Evolutionary conservation across 2,329 filamentous ascomycete genomes (phyloP).

Genomic region (Penicillium digitatum): DNA sequence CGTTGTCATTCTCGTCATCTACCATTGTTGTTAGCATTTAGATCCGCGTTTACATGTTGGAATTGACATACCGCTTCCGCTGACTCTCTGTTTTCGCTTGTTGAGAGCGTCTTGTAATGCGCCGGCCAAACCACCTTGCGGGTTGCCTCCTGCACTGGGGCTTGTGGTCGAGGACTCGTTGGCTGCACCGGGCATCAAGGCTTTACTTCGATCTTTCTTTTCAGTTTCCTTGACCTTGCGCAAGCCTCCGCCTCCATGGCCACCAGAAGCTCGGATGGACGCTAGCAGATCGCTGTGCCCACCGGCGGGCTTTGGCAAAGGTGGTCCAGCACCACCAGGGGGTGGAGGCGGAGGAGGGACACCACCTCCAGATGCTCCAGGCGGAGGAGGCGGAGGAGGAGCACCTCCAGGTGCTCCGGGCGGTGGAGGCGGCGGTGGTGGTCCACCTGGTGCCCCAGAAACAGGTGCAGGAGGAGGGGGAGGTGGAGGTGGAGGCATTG

Average conservation of each 20-base stretch:
- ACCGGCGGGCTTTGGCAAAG: slow-evolving; percentile 41
- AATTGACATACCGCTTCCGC: slow-evolving; percentile 76
- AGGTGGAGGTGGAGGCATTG: slow-evolving; percentile 21
- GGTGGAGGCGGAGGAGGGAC: slow-evolving; percentile 52
- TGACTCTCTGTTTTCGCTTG: slow-evolving; percentile 89
- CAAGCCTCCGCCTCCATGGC: slow-evolving; percentile 47
- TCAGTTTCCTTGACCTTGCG: slow-evolving; percentile 46
- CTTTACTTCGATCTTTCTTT: slow-evolving; percentile 46
- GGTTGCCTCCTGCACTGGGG: slow-evolving; percentile 50
- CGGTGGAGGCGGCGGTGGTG: slow-evolving; percentile 48
- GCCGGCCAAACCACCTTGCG: slow-evolving; percentile 66
- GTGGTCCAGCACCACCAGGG: slow-evolving; percentile 39
- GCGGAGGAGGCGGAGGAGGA: slow-evolving; percentile 46
- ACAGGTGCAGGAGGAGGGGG: slow-evolving; percentile 41
- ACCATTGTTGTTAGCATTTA: slow-evolving; percentile 24
- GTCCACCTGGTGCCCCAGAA: slow-evolving; percentile 31
- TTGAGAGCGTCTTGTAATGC: slow-evolving; percentile 73
- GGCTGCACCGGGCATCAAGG: slow-evolving; percentile 48
- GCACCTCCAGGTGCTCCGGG: slow-evolving; percentile 35
- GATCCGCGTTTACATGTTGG: background rate
- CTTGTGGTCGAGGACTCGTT: slow-evolving; percentile 54
- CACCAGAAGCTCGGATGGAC: slow-evolving; percentile 53
- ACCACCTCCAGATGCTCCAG: slow-evolving; percentile 43
- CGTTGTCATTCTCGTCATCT: slow-evolving; percentile 48
- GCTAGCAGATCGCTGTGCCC: slow-evolving; percentile 45